Percentiles rank a stretch among this genome's conserved stretches.
These are phyloP conservation scores for Artemisia argyi DNA, from an alignment of 129 eudicot species.

Conservation along the genomic window DNA sequence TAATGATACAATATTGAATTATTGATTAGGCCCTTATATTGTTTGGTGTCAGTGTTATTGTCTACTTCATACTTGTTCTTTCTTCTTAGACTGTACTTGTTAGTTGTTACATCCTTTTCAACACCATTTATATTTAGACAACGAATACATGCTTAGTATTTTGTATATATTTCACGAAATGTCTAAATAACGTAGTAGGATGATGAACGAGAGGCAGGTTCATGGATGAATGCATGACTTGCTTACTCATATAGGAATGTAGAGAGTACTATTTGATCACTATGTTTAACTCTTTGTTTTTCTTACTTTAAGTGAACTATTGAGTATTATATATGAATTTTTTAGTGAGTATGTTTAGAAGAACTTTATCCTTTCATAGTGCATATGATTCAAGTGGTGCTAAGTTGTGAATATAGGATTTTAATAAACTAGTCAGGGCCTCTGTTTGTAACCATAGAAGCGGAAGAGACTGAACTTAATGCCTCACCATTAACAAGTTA, in stretches of 20 bases:
- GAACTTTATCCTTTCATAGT: too few relatives aligned
- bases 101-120: conserved; percentile 13
- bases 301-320: too few relatives aligned
- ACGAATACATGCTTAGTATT: not conserved
- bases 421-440: not conserved
- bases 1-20: conserved; percentile 8
- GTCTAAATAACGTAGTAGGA: too few relatives aligned
- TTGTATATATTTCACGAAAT: too few relatives aligned
- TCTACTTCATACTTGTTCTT: conserved; percentile 14
- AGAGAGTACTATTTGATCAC: too few relatives aligned
- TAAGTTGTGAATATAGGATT: not conserved
- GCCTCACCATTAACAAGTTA: not conserved
- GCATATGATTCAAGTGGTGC: not conserved
- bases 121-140: conserved; percentile 10
- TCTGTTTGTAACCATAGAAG: not conserved
- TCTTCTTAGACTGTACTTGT: conserved; percentile 6
- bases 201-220: too few relatives aligned
- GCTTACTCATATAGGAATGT: too few relatives aligned
- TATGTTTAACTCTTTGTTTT: too few relatives aligned
- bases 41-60: conserved; percentile 30
- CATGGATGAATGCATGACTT: too few relatives aligned
- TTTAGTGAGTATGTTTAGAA: too few relatives aligned
- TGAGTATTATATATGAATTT: too few relatives aligned
- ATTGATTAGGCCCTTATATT: not conserved
- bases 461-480: not conserved